phyloP scores from a whole-genome alignment of 176 grass and related monocot species.

The Musa schizocarpa region DNA sequence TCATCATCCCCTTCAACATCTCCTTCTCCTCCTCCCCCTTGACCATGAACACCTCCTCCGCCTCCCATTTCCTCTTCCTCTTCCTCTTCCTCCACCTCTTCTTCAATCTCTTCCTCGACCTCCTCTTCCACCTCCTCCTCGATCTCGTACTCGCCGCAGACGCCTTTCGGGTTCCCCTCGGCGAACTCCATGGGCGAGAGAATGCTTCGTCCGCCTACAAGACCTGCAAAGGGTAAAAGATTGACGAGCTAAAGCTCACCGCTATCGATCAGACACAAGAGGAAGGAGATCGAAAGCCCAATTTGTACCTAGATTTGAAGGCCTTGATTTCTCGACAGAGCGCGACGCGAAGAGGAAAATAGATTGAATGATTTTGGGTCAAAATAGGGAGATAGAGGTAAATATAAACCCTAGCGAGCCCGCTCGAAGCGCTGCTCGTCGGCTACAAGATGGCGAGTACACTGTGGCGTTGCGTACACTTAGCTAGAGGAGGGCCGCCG shows the following conservation, averaged over 20 bases:
- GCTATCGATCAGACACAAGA: neutral
- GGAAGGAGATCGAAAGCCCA: neutral
- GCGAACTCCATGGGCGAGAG: slow-evolving; percentile 8
- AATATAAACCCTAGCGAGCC: slow-evolving; percentile 15
- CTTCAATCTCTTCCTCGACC: neutral
- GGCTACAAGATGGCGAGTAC: neutral
- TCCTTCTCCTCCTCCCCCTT: neutral
- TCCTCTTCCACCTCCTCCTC: slow-evolving; percentile 35
- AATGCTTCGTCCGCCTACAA: slow-evolving; percentile 13
- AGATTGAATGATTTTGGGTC: neutral
- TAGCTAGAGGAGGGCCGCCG: neutral
- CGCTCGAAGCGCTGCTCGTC: neutral
- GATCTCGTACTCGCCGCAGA: slow-evolving; percentile 61
- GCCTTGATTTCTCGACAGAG: neutral
- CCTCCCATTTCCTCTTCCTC: slow-evolving; percentile 28
- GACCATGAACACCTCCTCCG: slow-evolving; percentile 7
- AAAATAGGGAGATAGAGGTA: neutral
- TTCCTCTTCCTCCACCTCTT: neutral
- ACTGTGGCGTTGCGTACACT: neutral
- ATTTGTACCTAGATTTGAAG: neutral
- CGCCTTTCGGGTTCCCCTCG: slow-evolving; percentile 39
- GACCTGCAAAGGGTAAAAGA: neutral
- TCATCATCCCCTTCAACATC: neutral
- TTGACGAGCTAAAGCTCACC: neutral
- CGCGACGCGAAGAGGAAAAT: neutral